Evolutionary conservation across 2,329 filamentous ascomycete species (phyloP).

Genomic region (Pseudogymnoascus sp.): DNA sequence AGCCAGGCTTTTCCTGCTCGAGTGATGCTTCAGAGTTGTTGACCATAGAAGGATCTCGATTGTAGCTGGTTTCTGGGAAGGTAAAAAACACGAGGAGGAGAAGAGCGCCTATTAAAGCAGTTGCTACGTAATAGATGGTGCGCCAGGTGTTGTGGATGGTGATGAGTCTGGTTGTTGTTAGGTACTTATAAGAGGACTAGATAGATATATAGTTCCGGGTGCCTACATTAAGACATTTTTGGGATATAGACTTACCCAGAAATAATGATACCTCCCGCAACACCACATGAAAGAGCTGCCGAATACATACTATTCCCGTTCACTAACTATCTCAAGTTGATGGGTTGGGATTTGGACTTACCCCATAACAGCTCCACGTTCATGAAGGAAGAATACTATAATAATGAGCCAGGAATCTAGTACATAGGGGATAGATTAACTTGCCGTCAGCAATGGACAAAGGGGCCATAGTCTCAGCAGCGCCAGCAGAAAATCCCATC

Average conservation of each 20-base stretch:
- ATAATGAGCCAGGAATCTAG: not conserved
- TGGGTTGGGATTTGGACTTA: constrained; percentile 10
- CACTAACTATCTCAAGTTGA: not conserved
- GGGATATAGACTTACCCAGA: constrained; percentile 33
- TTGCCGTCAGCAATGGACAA: constrained; percentile 44
- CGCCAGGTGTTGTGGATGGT: constrained; percentile 41
- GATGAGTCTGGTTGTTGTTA: constrained; percentile 26
- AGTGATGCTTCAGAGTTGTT: not conserved
- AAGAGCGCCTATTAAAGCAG: constrained; percentile 40
- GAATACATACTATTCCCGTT: constrained; percentile 14
- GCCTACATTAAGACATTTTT: not conserved
- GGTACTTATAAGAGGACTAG: not conserved
- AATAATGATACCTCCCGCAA: constrained; percentile 40
- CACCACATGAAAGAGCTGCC: constrained; percentile 34
- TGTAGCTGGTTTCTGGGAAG: constrained; percentile 46
- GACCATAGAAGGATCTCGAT: constrained; percentile 21
- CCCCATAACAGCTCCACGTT: constrained; percentile 41
- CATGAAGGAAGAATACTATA: constrained; percentile 47
- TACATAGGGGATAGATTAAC: not conserved
- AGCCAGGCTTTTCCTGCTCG: not conserved
- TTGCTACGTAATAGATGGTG: constrained; percentile 42
- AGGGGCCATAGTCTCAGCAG: constrained; percentile 48
- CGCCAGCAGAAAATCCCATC: constrained; percentile 23
- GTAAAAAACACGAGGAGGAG: constrained; percentile 42
- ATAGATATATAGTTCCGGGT: constrained; percentile 42